These are phyloP conservation scores for Trichoderma asperelloides DNA, from an alignment of 495 filamentous ascomycete species.

Conservation along the genomic window DNA sequence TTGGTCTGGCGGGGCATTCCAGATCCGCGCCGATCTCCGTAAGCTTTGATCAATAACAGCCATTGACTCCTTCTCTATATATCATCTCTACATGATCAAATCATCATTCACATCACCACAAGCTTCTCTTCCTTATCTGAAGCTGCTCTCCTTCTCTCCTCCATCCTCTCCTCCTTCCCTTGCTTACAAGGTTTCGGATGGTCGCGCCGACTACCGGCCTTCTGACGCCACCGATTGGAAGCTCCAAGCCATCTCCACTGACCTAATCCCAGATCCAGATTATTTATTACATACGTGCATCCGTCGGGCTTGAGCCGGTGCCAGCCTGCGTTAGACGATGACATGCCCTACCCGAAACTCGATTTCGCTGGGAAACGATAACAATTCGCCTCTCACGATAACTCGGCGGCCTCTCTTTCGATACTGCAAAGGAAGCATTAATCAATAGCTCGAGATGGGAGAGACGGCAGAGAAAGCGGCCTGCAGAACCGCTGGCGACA, in stretches of 20 bases:
- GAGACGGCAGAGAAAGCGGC: not conserved
- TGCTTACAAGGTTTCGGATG: not conserved
- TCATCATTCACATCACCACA: not conserved
- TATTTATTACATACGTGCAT: not conserved
- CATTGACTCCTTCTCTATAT: not conserved
- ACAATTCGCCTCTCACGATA: not conserved
- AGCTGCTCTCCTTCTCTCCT: too few species aligned
- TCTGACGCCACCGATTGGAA: not conserved
- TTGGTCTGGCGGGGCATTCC: not conserved
- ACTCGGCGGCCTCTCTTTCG: not conserved
- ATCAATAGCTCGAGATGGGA: not conserved
- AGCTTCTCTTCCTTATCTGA: not conserved
- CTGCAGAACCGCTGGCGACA: not conserved
- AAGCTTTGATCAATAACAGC: not conserved
- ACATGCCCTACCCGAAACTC: not conserved
- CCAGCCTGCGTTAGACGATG: not conserved
- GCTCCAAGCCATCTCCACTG: not conserved
- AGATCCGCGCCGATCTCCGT: conserved; percentile 1
- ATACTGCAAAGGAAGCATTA: not conserved
- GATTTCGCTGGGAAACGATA: not conserved
- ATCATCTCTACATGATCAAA: not conserved
- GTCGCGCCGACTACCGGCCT: not conserved
- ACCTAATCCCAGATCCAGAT: not conserved
- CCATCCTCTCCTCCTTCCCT: too few species aligned
- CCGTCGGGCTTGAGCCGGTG: not conserved